A percentile compares a stretch with the other conserved stretches of the same genome.
Evolutionary conservation across 257 asterid genomes (phyloP).

Genomic region (Solanum habrochaites): DNA sequence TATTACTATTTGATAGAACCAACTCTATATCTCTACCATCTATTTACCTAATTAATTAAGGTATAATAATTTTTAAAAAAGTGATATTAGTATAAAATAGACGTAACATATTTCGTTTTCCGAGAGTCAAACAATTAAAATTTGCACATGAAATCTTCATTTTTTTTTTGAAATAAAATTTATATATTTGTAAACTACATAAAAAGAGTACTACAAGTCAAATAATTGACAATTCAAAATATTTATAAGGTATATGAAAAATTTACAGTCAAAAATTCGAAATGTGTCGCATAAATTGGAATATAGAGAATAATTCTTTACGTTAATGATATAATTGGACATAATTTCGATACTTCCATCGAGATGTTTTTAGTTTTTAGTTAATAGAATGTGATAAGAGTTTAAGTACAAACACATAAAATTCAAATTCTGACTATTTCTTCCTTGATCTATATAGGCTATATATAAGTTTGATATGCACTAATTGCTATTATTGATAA

Average conservation of each 20-base stretch:
- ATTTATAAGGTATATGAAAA: no score
- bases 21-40: background rate
- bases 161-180: no score
- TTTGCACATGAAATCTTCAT: no score
- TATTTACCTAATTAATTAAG: background rate
- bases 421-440: background rate
- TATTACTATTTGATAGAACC: background rate
- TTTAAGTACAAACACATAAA: background rate
- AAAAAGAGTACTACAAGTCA: no score
- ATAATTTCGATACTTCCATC: background rate
- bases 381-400: rapidly evolving
- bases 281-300: no score
- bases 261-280: no score
- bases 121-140: no score
- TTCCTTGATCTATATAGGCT: background rate
- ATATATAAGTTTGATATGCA: background rate
- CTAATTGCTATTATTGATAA: background rate
- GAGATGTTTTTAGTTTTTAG: background rate
- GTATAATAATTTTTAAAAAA: background rate
- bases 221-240: no score
- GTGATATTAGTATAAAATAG: no score
- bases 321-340: background rate
- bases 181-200: no score
- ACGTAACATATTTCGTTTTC: no score
- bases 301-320: no score